Conservation (phyloP, 202 grass and related monocot genomes). For the Elaeis oleifera region DNA sequence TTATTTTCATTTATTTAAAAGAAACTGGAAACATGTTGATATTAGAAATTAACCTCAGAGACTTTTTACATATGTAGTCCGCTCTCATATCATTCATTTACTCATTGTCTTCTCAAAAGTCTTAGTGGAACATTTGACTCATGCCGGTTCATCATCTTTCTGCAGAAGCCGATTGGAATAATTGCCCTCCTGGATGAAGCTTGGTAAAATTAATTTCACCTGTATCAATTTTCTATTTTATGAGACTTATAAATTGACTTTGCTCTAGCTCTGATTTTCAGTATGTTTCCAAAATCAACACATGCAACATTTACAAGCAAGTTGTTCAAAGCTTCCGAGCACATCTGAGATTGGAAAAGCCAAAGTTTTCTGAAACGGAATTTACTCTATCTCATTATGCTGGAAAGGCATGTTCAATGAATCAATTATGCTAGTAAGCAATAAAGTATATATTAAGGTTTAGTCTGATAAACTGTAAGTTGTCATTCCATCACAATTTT, state of each 20-base stretch:
- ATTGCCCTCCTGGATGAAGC: constrained; percentile 88
- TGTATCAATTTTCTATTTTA: constrained; percentile 21
- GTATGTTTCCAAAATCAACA: constrained; percentile 85
- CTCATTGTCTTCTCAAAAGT: not conserved
- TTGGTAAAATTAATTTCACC: constrained; percentile 42
- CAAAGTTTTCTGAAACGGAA: constrained; percentile 65
- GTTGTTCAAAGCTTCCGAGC: constrained; percentile 56
- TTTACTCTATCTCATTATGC: constrained; percentile 67
- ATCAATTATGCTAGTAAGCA: constrained; percentile 35
- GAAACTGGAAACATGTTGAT: no score
- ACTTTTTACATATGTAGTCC: no score
- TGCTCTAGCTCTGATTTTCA: constrained; percentile 44
- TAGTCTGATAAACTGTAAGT: constrained; percentile 20
- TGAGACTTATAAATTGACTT: constrained; percentile 30
- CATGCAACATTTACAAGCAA: constrained; percentile 62
- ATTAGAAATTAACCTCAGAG: no score
- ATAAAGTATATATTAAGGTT: constrained; percentile 29
- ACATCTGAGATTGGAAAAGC: constrained; percentile 61
- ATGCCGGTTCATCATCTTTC: constrained; percentile 21
- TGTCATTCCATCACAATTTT: constrained; percentile 20
- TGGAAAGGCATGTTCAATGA: constrained; percentile 73
- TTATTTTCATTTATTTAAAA: no score
- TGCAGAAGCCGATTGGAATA: constrained; percentile 94
- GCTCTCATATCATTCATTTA: no score
- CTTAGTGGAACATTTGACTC: constrained; percentile 7